Base-by-base conservation (phyloP, 2,329 filamentous ascomycete genomes). In the Pseudogymnoascus sp. region DNA sequence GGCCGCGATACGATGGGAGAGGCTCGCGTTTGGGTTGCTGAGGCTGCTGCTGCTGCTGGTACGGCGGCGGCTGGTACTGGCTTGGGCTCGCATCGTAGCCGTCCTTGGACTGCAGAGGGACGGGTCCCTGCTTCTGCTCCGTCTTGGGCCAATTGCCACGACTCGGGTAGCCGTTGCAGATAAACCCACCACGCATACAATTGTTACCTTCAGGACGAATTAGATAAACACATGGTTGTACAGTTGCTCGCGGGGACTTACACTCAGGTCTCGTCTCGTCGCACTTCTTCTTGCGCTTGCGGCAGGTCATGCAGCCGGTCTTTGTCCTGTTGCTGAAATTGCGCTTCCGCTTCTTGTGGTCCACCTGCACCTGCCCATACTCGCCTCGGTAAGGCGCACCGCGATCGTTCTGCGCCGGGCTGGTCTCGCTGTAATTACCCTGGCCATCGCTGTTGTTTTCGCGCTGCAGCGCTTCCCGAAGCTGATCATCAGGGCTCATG, bases 241-340 rank as follows among this genome's bases (percentile, higher is more conserved):
- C 60, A 75, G 21, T 25, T 11, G 61, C 56, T 56, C 14, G 47
- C 21, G 59, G 63, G 65, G 38, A 80, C 89, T 81, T 80, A 95
- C 94, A 97, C 75, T 91, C 86, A 25, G 94, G 94, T 75, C 96
- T 95, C 62, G 84, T 84, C 78, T 97, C 94, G 73, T 97, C 93
- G 73, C 94, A 97, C 77, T 97, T 97, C 85, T 97, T 97, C 82
- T 97, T 97, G 64, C 93, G 84, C 73, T 85, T 85, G 65, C 93
- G 84, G 74, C 93, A 97, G 5, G 93, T 97, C 76, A 96, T 85
- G 74, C 93, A 97, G 33, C 92, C 92, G 8, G 92, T 97, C 77
- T 97, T 97, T 18, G 93, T 97, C 64, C 93, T 84, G 75, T 97
- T 96, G 77, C 91, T 96, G 72, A 97, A 97, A 71, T 91, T 90